Base-by-base conservation (phyloP, 345 rosid species). In the Cardamine occulta region DNA sequence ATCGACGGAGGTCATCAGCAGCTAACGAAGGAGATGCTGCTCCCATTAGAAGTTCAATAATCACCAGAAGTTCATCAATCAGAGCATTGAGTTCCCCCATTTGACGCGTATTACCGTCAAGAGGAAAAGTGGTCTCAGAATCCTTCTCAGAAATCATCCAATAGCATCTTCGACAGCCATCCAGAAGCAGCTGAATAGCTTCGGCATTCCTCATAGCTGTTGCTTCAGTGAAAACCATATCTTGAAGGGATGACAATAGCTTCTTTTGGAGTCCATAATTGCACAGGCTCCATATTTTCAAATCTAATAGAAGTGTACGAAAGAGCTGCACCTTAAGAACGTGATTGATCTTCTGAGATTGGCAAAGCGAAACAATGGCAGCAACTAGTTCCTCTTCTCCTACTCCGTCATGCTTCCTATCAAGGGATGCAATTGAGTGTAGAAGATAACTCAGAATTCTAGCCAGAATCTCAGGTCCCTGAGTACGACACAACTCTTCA, bases 171-270 rank as follows among this genome's bases (percentile, higher is more conserved):
- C 99, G 87, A 86, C 99, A 91, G 78, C 97, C 96, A 86, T 96
- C 99, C 73, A 96, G 93, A 84, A 96, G 98, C 93, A 93, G 80
- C 79, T 96, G 99, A 80, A 96, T 89, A 81, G 99, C 99, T 80
- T 90, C 90, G 47, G 98, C 98, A 81, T 93, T 85, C 78, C 93
- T 85, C 99, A 96, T 96, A 65, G 85, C 93, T 42, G 79, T 74
- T 74, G 97, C 88, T 83, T 96, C 98, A n/a, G 96, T 89, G 84
- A 96, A 96, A 83, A 96, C 99, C 98, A 91, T 92, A 86, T 96
- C 99, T 60, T 97, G 97, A 57, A 96, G 85, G 17, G 98, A 96
- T 73, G 98, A 93, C 42, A 96, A 79, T 76, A 96, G 89, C 80
- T 96, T 96, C 85, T 96, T 96, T 79, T 96, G 98, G 70, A 96